Conservation (phyloP, 1,284 basidiomycete species). For the Apiotrichum sp. region DNA sequence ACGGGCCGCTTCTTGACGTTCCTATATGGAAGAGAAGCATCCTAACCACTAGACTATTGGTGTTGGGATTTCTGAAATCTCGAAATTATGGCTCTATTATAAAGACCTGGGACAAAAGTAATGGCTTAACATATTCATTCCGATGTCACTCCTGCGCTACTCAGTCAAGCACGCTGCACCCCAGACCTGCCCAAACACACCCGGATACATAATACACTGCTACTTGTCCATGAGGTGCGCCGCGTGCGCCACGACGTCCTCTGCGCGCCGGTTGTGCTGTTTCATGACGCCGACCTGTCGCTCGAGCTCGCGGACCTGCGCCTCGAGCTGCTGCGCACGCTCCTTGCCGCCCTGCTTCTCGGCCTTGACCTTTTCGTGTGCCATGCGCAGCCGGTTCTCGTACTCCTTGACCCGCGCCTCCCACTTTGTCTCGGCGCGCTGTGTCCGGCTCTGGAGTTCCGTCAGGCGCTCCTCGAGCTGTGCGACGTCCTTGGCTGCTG, state of each 20-base stretch:
- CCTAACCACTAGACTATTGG: too few relatives aligned
- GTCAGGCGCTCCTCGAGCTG: conserved; percentile 77
- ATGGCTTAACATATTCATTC: too few relatives aligned
- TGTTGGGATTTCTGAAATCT: too few relatives aligned
- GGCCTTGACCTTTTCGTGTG: conserved; percentile 90
- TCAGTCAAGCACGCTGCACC: too few relatives aligned
- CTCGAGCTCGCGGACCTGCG: conserved; percentile 44
- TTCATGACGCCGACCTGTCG: conserved; percentile 35
- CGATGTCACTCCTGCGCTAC: too few relatives aligned
- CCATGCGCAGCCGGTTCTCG: conserved; percentile 70
- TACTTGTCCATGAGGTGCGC: conserved; percentile 25
- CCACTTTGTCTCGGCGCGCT: conserved; percentile 74
- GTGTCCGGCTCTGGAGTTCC: conserved; percentile 62
- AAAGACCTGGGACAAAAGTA: too few relatives aligned
- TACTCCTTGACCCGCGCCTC: conserved; percentile 88
- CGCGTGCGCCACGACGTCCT: conserved; percentile 38
- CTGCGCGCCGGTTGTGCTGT: conserved; percentile 33
- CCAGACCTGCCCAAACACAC: too few relatives aligned
- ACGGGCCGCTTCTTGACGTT: too few relatives aligned
- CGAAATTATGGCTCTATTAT: too few relatives aligned
- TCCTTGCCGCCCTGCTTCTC: conserved; percentile 95
- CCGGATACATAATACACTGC: background rate
- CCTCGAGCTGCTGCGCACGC: conserved; percentile 50
- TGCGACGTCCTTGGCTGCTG: conserved; percentile 73
- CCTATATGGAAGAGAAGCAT: too few relatives aligned